Evolutionary conservation across 805 yeast species (phyloP).

Genomic region (Nakazawaea populi): DNA sequence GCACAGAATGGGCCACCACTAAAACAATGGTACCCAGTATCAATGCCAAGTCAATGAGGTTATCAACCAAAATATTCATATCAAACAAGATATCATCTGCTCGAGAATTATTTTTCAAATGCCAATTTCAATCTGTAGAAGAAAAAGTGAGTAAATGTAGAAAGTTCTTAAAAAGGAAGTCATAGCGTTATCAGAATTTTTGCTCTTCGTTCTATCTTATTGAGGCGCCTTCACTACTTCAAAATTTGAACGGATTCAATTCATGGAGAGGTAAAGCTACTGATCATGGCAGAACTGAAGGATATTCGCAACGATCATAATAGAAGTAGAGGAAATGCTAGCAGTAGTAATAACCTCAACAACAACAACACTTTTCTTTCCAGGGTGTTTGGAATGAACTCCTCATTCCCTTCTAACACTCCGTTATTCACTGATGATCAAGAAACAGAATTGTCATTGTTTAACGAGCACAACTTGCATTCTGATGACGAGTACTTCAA

Average conservation of each 20-base stretch:
- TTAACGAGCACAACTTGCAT: not conserved
- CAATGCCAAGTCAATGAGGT: not conserved
- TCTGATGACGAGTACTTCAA: conserved; percentile 6
- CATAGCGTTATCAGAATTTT: not conserved
- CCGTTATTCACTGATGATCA: conserved; percentile 21
- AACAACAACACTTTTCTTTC: conserved; percentile 53
- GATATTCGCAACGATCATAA: not conserved
- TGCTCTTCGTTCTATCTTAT: too few species aligned
- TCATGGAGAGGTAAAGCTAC: not conserved
- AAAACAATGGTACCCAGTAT: conserved; percentile 16
- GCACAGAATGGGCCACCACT: conserved; percentile 24
- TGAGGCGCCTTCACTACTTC: too few species aligned
- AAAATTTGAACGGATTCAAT: too few species aligned
- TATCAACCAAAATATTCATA: too few species aligned
- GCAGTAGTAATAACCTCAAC: not conserved
- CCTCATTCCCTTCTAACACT: conserved; percentile 17
- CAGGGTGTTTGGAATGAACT: conserved; percentile 50
- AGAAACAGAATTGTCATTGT: conserved; percentile 17
- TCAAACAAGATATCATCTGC: too few species aligned
- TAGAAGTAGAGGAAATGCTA: too few species aligned
- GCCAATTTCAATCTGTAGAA: too few species aligned
- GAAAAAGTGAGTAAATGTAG: too few species aligned
- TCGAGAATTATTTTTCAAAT: too few species aligned
- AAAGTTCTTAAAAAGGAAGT: not conserved
- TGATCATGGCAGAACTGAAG: not conserved